Base-by-base conservation (phyloP, 495 filamentous ascomycete species). In the Rostrohypoxylon terebratum region DNA sequence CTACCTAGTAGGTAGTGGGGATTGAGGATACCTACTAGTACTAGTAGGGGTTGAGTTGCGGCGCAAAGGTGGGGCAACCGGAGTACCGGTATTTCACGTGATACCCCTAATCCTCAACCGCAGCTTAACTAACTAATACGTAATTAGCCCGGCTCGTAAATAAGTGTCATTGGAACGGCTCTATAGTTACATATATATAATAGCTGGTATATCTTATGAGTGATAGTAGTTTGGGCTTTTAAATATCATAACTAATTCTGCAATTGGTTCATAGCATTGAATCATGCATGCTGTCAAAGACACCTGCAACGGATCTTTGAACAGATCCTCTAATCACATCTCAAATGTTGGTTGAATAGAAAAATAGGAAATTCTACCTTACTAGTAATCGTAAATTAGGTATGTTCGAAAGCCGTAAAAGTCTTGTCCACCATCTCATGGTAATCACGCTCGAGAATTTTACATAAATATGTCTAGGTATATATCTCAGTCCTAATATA, bases 41-140 rank as follows among this genome's bases (percentile, higher is more conserved):
- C n/a, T n/a, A 7, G 21, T 28, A 47, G 58, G 31, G 40, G 38
- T 21, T 23, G 7, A 45, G 9, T 1, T 36, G 61, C 44, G 48
- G 61, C 61, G 61, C 20, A 57, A 21, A 21, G 11, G 38, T 42
- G 38, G 38, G 5, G 55, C 53, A 34, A 45, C 65, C 28, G 6
- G 28, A 28, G 28, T 28, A 28, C 1, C 21, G 14, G 13, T 42
- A 40, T 1, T 21, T 20, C 71, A 74, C 71, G 71, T 74, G 66
- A 74, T 59, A 59, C 55, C 68, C 59, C 42, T 55, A 18, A 50
- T 38, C 33, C 64, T 55, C 50, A 58, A 72, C 53, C 28, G 11
- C 21, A 55, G 21, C 31, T 36, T 55, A 25, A n/a, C n/a, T n/a
- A n/a, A n/a, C n/a, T n/a, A n/a, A 18, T 44, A 23, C 59, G 9